These are phyloP conservation scores for Allomyces macrogynus DNA, from an alignment of 192 early-diverging fungal species.

Conservation along the genomic window DNA sequence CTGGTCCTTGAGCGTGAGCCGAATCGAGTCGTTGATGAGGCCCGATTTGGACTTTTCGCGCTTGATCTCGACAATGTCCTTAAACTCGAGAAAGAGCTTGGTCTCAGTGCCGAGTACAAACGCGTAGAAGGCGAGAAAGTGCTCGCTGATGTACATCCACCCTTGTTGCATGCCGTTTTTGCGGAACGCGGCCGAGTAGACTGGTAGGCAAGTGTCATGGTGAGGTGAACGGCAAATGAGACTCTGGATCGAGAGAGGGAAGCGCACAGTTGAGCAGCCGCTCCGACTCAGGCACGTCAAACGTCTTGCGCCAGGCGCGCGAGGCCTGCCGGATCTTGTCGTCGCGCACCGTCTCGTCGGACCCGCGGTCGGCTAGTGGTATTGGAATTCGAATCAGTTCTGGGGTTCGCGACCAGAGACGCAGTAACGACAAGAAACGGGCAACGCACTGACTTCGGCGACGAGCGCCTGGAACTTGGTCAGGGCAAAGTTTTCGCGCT, in stretches of 20 bases:
- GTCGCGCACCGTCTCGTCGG: constrained; percentile 63
- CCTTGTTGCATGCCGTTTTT: constrained; percentile 70
- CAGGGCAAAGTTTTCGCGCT: constrained; percentile 68
- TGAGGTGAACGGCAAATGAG: no score
- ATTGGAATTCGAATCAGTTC: not conserved
- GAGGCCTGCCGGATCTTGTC: constrained; percentile 72
- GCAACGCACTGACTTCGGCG: not conserved
- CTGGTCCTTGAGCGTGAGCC: constrained; percentile 60
- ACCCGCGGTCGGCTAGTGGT: constrained; percentile 30
- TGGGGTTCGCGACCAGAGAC: not conserved
- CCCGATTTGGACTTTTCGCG: constrained; percentile 83
- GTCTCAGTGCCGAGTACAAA: constrained; percentile 85
- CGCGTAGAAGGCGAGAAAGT: constrained; percentile 87
- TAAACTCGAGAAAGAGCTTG: constrained; percentile 72
- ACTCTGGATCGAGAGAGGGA: not conserved
- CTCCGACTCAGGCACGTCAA: constrained; percentile 58
- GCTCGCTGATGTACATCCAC: constrained; percentile 90
- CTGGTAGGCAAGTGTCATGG: constrained; percentile 9
- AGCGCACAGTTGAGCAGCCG: constrained; percentile 60
- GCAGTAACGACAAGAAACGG: not conserved
- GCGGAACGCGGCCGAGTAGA: constrained; percentile 80
- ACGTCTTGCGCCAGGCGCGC: constrained; percentile 70
- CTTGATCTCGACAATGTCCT: constrained; percentile 69
- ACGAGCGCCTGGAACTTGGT: constrained; percentile 81
- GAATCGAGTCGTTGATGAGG: constrained; percentile 68